Base-by-base conservation (phyloP, 179 eudicot species). In the Corrigiola litoralis region DNA sequence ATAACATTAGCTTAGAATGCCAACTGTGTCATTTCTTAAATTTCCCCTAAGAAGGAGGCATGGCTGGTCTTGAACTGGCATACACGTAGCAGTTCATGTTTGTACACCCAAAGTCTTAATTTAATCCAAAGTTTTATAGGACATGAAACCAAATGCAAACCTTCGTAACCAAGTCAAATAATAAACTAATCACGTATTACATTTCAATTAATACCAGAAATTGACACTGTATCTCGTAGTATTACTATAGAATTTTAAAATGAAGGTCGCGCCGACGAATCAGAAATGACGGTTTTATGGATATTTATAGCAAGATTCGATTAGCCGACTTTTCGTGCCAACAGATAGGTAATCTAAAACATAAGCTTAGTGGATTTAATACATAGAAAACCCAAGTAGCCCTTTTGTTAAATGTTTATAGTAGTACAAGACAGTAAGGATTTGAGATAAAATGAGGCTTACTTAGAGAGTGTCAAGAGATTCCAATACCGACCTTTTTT, bases 11-110 rank as follows among this genome's bases (percentile, higher is more conserved):
- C n/a, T n/a, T n/a, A n/a, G n/a, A n/a, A n/a, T n/a, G n/a, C n/a
- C n/a, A n/a, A n/a, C n/a, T n/a, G n/a, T 45, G 18, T 16, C 4
- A n/a, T 16, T 9, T 44, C 13, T 20, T 27, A 16, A 42, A 20
- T 51, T 31, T 33, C 33, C 37, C 9, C 29, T 18, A 47, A 28
- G 13, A 33, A 38, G 17, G 34, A 28, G 21, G 58, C 41, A 54
- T 38, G 38, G 70, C 66, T 71, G 65, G 64, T 58, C 6, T 70
- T 70, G 76, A 80, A 73, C 77, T 73, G 81, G 76, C 81, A 73
- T 25, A 67, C 79, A 73, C 18, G 63, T 73, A 67, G 78, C 72
- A 72, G 28, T 32, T 27, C 32, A 29, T 64, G 24, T 46, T 21
- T 55, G 41, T 28, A 47, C 16, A 38, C 11, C 17, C 11, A 14